A percentile compares a stretch with the other conserved stretches of the same genome.
phyloP scores from a whole-genome alignment of 257 asterid genomes.

The Nicotiana paniculata region DNA sequence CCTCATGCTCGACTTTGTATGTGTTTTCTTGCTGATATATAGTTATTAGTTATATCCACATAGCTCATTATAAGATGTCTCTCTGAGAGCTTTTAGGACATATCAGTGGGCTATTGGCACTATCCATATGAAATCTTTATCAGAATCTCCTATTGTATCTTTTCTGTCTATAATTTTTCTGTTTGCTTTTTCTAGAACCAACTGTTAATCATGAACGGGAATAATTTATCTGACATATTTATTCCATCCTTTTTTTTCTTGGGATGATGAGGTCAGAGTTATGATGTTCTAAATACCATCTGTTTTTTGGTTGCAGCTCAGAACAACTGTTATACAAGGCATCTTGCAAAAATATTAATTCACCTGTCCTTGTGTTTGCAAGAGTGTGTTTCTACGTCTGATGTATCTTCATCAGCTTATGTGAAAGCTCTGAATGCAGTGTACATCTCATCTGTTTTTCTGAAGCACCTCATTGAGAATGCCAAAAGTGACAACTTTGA shows the following conservation, averaged over 20 bases:
- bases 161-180: background rate
- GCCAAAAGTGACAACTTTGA: conserved; percentile 61
- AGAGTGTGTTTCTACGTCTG: conserved; percentile 71
- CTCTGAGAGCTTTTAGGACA: background rate
- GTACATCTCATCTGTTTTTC: conserved; percentile 75
- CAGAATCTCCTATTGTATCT: background rate
- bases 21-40: background rate
- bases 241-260: background rate
- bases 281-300: background rate
- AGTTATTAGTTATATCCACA: background rate
- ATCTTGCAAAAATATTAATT: conserved; percentile 80
- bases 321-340: conserved; percentile 80
- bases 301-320: conserved; percentile 46
- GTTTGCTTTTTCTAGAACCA: background rate
- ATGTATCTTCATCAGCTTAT: conserved; percentile 46
- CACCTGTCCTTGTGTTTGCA: conserved; percentile 84
- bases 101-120: background rate
- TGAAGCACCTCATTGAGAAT: conserved; percentile 78
- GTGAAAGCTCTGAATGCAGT: conserved; percentile 74
- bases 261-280: background rate
- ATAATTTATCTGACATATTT: background rate
- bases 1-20: background rate
- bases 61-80: background rate
- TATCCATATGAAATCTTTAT: background rate
- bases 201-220: background rate